Conservation (phyloP, 2,329 filamentous ascomycete species). For the Fusarium coicis region DNA sequence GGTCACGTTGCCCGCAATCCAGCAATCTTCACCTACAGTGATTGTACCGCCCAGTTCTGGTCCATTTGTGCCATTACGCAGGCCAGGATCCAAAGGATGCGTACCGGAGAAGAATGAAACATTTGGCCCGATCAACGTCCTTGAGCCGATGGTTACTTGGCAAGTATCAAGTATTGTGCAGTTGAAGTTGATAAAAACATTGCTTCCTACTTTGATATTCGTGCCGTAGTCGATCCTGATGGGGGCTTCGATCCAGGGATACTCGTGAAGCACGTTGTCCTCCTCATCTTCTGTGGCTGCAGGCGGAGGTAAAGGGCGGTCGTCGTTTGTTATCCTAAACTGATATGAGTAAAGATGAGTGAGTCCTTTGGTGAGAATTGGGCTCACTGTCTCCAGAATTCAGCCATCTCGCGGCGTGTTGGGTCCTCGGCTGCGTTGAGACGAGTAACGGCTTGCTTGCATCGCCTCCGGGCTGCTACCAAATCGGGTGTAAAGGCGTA, state of each 20-base stretch:
- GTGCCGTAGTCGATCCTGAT: conserved; percentile 81
- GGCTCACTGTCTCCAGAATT: conserved; percentile 78
- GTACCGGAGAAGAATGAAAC: conserved; percentile 79
- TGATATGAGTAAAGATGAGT: not conserved
- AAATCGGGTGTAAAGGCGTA: conserved; percentile 78
- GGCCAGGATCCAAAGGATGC: conserved; percentile 79
- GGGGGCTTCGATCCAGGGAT: conserved; percentile 77
- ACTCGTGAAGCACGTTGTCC: conserved; percentile 68
- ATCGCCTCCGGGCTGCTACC: conserved; percentile 69
- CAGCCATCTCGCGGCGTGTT: conserved; percentile 69
- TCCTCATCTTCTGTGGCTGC: conserved; percentile 70
- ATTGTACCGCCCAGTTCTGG: conserved; percentile 81
- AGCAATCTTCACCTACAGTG: conserved; percentile 81
- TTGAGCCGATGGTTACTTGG: conserved; percentile 76
- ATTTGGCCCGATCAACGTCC: conserved; percentile 83
- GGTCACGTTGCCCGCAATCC: conserved; percentile 77
- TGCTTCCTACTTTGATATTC: conserved; percentile 72
- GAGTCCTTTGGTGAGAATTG: rapidly evolving
- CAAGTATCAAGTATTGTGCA: conserved; percentile 82
- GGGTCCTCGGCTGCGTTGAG: conserved; percentile 73
- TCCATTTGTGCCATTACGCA: conserved; percentile 79
- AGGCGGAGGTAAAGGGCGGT: conserved; percentile 69
- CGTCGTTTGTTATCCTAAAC: conserved; percentile 70
- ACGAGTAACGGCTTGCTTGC: conserved; percentile 67
- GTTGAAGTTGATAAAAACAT: conserved; percentile 80